A percentile compares a stretch with the other conserved stretches of the same genome.
Conservation (phyloP, 169 alveolate genomes). For the Plasmodium gallinaceum region DNA sequence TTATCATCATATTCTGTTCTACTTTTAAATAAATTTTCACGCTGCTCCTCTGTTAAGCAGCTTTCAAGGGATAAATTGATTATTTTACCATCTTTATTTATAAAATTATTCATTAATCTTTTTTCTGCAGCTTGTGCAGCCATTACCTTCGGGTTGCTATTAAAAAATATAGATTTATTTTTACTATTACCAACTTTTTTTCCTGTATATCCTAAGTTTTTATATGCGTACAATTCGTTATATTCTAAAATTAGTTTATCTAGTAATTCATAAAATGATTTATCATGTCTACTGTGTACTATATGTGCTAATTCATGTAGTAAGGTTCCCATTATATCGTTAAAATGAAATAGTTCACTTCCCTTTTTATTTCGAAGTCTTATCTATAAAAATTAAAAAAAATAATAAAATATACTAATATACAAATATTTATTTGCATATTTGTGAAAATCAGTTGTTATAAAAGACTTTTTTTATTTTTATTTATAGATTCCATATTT, state of each 20-base stretch:
- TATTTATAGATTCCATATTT: not conserved
- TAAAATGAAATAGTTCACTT: constrained; percentile 49
- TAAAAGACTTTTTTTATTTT: not conserved
- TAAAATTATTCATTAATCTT: constrained; percentile 65
- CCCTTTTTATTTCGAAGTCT: constrained; percentile 49
- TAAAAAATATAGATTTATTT: constrained; percentile 8
- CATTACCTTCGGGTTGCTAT: constrained; percentile 40
- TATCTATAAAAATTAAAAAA: constrained; percentile 22
- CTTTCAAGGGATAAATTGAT: constrained; percentile 60
- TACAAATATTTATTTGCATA: not conserved
- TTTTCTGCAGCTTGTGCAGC: constrained; percentile 76
- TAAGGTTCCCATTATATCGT: constrained; percentile 57
- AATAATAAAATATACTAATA: not conserved
- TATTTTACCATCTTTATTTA: constrained; percentile 58
- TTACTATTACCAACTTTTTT: constrained; percentile 2
- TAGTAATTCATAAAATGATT: constrained; percentile 44
- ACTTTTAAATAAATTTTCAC: constrained; percentile 45
- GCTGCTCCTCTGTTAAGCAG: constrained; percentile 51
- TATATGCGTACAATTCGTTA: constrained; percentile 46
- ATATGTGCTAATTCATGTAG: constrained; percentile 71
- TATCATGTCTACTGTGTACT: constrained; percentile 47
- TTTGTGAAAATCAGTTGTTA: not conserved
- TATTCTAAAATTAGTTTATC: constrained; percentile 50
- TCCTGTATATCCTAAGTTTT: not conserved
- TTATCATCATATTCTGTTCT: constrained; percentile 68